Conservation (phyloP, 352 stramenopile genomes). For the Phytophthora constricta region DNA sequence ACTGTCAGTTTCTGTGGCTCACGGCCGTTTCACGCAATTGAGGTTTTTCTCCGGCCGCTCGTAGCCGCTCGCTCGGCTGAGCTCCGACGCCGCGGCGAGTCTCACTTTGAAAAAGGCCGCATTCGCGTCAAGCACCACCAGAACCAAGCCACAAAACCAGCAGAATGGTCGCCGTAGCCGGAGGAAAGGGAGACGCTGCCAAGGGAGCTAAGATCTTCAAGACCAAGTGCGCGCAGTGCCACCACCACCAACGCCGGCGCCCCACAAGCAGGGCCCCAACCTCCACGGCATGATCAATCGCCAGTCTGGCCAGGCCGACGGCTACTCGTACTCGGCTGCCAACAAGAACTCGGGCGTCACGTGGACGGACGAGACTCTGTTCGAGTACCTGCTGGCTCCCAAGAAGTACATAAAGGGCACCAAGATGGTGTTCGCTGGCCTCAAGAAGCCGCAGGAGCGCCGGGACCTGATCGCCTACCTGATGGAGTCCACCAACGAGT, state of each 20-base stretch:
- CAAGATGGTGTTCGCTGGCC: constrained; percentile 99
- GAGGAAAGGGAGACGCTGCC: constrained; percentile 72
- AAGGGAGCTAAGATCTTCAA: constrained; percentile 97
- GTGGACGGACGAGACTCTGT: constrained; percentile 98
- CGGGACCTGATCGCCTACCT: constrained; percentile 99
- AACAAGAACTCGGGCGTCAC: constrained; percentile 99
- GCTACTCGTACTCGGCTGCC: constrained; percentile 98
- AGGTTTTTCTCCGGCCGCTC: constrained; percentile 13
- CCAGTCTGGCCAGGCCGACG: constrained; percentile 95
- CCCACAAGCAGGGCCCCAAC: constrained; percentile 99
- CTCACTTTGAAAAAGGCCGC: constrained; percentile 60
- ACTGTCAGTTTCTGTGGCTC: background rate
- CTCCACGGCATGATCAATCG: constrained; percentile 97
- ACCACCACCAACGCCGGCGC: constrained; percentile 90
- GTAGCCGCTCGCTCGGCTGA: background rate
- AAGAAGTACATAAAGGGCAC: constrained; percentile 99
- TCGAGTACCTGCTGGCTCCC: constrained; percentile 98
- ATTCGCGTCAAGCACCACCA: constrained; percentile 36
- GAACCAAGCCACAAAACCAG: constrained; percentile 30
- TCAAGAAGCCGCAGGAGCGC: constrained; percentile 98
- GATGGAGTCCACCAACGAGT: constrained; percentile 77
- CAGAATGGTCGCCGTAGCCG: constrained; percentile 58
- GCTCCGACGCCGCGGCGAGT: background rate
- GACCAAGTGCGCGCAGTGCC: constrained; percentile 97
- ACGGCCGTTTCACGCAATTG: constrained; percentile 6